These are phyloP conservation scores for Ceratocystis colombiana DNA, from an alignment of 2,329 filamentous ascomycete species.

Conservation along the genomic window DNA sequence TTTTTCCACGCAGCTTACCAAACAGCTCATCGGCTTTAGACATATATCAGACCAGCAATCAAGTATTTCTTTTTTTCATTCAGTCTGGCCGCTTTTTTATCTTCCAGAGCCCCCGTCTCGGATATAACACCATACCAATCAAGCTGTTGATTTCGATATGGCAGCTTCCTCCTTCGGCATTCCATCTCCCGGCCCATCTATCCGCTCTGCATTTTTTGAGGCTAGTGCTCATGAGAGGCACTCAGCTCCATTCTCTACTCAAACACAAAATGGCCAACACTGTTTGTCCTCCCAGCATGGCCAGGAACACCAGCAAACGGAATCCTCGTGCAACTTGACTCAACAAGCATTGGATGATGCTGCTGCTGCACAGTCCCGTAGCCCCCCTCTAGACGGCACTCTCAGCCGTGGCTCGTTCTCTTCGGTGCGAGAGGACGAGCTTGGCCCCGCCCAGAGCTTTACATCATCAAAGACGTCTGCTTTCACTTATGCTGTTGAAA, in stretches of 20 bases:
- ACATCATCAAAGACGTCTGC: conserved; percentile 54
- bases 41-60: neutral
- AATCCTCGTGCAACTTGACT: no score
- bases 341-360: no score
- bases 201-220: conserved; percentile 19
- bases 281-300: neutral
- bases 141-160: conserved; percentile 23
- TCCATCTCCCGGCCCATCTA: conserved; percentile 16
- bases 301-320: neutral
- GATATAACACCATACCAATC: neutral
- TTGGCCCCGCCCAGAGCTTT: conserved; percentile 51
- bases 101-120: neutral
- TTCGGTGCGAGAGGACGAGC: conserved; percentile 51
- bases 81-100: neutral
- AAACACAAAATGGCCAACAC: neutral
- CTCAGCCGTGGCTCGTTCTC: conserved; percentile 47
- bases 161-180: conserved; percentile 16
- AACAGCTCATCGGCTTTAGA: neutral
- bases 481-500: conserved; percentile 42
- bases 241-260: neutral
- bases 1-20: conserved; percentile 5
- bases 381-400: conserved; percentile 19
- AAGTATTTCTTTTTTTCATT: neutral
- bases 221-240: conserved; percentile 14
- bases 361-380: conserved; percentile 2